Evolutionary conservation across 139 green algal species (phyloP), one percentile per base, ranked within the genome.

Genomic region (Chlorella vulgaris): DNA sequence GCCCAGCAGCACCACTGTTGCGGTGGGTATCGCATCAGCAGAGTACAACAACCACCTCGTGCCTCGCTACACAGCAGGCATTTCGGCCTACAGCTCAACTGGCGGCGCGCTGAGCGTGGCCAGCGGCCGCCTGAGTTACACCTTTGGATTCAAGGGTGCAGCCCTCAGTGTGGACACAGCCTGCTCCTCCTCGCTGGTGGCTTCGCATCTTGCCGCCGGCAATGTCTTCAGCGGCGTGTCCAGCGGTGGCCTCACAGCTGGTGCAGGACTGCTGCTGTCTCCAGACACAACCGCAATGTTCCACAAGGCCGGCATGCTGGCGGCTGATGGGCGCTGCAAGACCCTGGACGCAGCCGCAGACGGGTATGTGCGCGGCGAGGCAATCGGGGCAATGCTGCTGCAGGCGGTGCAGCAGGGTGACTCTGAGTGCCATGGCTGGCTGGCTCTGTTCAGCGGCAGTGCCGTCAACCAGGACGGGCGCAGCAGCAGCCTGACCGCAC

Each of bases 261-360:
- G 93, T 24, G 90, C 92, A n/a, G 89, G 91, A 33, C 61, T 96
- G 43, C 71, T 96, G 58, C 88, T 96, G 10, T 91, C 88, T 26
- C 90, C 91, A 4, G 88, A 91, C 36, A 87, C 93, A 19, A 96
- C 90, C 18, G 83, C 83, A 42, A 96, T 96, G 92, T 95, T 96
- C 86, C 89, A 96, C 81, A 91, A 88, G 76, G 91, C 90, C 21
- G 90, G 91, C 62, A 96, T 96, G 93, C 83, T 97, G 47, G 86
- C 92, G 5, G 43, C 84, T 4, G 94, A 97, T 62, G 94, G 94
- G 39, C 91, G 93, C 42, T 97, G 94, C 83, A 96, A 97, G 86
- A 94, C 94, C 0, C 83, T 97, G 53, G 92, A 97, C 51, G 86
- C 82, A 5, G 42, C 83, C 24, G 94, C 94, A 10, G 92, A 98